Percentiles rank a stretch among this genome's conserved stretches.
These are phyloP conservation scores for Lachnellula suecica DNA, from an alignment of 2,329 filamentous ascomycete species.

Conservation along the genomic window DNA sequence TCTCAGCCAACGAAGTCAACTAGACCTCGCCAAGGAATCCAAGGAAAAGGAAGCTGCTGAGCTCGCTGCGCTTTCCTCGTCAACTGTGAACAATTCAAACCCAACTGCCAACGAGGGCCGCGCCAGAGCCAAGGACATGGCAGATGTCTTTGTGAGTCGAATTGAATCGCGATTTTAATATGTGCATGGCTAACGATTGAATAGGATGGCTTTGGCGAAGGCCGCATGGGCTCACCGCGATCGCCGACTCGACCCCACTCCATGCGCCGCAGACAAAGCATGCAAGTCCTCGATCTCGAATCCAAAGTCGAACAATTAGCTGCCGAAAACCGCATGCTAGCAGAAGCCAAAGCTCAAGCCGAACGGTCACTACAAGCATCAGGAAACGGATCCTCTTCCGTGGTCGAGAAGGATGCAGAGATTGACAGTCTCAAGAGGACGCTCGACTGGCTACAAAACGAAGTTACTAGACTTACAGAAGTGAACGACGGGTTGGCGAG, in stretches of 20 bases:
- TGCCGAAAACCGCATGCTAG: slow-evolving; percentile 79
- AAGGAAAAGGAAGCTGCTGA: too few relatives aligned
- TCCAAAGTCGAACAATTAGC: slow-evolving; percentile 78
- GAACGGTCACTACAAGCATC: slow-evolving; percentile 62
- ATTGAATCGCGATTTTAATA: slow-evolving; percentile 5
- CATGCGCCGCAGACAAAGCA: slow-evolving; percentile 95
- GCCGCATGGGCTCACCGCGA: slow-evolving; percentile 78
- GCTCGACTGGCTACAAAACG: slow-evolving; percentile 76
- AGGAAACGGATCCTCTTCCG: slow-evolving; percentile 64
- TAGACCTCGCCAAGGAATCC: slow-evolving; percentile 37
- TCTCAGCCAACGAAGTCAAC: slow-evolving; percentile 55
- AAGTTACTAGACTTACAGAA: slow-evolving; percentile 77
- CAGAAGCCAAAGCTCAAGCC: slow-evolving; percentile 68
- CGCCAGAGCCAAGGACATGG: slow-evolving; percentile 80
- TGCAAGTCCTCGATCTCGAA: slow-evolving; percentile 94
- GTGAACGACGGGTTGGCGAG: slow-evolving; percentile 78
- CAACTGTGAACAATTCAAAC: slow-evolving; percentile 57
- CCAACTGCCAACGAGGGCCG: slow-evolving; percentile 86
- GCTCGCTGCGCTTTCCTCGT: slow-evolving; percentile 38
- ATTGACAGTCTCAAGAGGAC: slow-evolving; percentile 80
- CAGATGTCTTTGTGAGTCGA: slow-evolving; percentile 86
- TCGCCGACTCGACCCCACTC: slow-evolving; percentile 93
- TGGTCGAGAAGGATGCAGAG: slow-evolving; percentile 82
- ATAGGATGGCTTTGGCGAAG: slow-evolving; percentile 92
- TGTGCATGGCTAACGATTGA: slow-evolving; percentile 23